Evolutionary conservation across 805 yeast genomes (phyloP).

Genomic region (Candida corydali): DNA sequence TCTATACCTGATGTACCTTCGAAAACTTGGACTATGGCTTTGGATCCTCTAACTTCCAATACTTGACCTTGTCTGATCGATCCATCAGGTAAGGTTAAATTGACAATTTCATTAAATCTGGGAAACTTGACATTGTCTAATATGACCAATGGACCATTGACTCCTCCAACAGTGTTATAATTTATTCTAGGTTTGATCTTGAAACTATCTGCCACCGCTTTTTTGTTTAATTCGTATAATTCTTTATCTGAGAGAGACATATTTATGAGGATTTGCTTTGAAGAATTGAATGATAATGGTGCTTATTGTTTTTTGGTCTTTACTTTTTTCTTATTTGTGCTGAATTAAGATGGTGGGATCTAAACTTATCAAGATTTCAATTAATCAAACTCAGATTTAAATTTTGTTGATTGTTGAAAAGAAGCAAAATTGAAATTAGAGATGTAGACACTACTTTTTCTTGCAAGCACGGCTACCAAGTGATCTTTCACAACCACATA

Average conservation of each 20-base stretch:
- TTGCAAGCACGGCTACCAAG: neutral
- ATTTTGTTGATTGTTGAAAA: constrained; percentile 6
- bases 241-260: constrained; percentile 39
- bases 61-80: constrained; percentile 95
- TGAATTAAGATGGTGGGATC: too few relatives aligned
- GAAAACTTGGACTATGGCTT: constrained; percentile 97
- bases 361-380: neutral
- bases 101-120: constrained; percentile 93
- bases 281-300: too few relatives aligned
- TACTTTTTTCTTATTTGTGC: too few relatives aligned
- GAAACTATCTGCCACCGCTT: constrained; percentile 89
- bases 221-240: constrained; percentile 74
- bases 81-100: constrained; percentile 95
- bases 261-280: too few relatives aligned
- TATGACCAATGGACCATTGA: constrained; percentile 95
- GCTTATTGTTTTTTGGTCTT: too few relatives aligned
- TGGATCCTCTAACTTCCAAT: constrained; percentile 92
- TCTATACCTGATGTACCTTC: constrained; percentile 99
- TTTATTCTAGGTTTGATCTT: constrained; percentile 85
- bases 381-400: too few relatives aligned
- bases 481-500: too few relatives aligned
- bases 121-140: constrained; percentile 47
- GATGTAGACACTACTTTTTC: neutral
- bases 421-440: constrained; percentile 1
- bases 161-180: constrained; percentile 97